phyloP scores from a whole-genome alignment of 176 grass and related monocot species.

The Oryza glaberrima region DNA sequence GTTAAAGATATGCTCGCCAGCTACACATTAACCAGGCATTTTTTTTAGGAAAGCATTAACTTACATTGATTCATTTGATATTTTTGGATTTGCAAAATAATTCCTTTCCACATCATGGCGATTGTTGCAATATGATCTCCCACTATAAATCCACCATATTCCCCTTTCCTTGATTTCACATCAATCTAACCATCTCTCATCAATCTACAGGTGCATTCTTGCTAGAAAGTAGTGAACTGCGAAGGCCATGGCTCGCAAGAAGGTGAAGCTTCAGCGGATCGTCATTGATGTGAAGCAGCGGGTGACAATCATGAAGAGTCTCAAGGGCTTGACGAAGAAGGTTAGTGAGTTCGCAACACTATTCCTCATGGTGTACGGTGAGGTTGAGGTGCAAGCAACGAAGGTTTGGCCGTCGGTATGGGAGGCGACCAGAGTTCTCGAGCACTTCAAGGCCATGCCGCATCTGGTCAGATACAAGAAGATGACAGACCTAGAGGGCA shows the following conservation, averaged over 20 bases:
- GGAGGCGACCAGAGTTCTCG: neutral
- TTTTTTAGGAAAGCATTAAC: neutral
- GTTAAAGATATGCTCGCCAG: neutral
- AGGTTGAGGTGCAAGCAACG: neutral
- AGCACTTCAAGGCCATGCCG: slow-evolving; percentile 39
- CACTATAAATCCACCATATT: neutral
- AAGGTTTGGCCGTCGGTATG: slow-evolving; percentile 39
- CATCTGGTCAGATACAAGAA: slow-evolving; percentile 32
- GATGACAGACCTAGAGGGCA: slow-evolving; percentile 48
- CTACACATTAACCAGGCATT: neutral
- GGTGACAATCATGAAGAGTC: slow-evolving; percentile 44
- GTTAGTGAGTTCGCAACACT: slow-evolving; percentile 48
- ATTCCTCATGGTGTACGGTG: slow-evolving; percentile 45
- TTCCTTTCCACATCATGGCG: neutral
- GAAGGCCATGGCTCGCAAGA: slow-evolving; percentile 43
- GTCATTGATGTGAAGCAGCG: slow-evolving; percentile 31
- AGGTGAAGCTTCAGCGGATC: slow-evolving; percentile 43
- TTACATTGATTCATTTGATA: neutral
- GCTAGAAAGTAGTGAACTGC: neutral
- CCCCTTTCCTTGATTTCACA: neutral
- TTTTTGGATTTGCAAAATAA: neutral
- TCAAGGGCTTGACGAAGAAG: slow-evolving; percentile 53
- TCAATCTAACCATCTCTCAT: neutral
- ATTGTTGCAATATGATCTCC: neutral
- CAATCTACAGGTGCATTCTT: too few relatives aligned